Conservation (phyloP, 306 rosid species). For the Hippophae tibetana region DNA sequence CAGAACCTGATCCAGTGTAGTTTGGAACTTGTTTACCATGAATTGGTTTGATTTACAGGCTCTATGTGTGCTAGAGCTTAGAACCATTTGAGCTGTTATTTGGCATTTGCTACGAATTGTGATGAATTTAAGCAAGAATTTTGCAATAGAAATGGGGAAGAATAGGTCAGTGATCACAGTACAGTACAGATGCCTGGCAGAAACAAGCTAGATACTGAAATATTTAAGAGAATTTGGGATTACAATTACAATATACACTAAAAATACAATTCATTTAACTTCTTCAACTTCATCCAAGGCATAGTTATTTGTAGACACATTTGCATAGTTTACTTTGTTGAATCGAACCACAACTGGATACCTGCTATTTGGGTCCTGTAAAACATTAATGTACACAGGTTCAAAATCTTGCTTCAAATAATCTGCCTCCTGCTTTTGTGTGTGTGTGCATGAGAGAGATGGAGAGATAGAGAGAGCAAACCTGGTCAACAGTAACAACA, state of each 20-base stretch:
- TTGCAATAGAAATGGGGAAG: constrained; percentile 5
- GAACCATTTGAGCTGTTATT: too few relatives aligned
- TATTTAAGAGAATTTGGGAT: constrained; percentile 27
- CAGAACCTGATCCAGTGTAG: too few relatives aligned
- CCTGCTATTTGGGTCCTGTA: constrained; percentile 68
- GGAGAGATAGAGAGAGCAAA: constrained; percentile 17
- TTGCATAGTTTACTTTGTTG: constrained; percentile 77
- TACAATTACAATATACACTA: constrained; percentile 32
- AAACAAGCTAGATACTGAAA: constrained; percentile 25
- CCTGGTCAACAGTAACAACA: constrained; percentile 88
- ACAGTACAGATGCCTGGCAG: constrained; percentile 33
- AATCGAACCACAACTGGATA: constrained; percentile 86
- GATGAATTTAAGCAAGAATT: constrained; percentile 4
- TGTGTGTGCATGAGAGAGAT: neutral
- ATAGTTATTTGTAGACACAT: constrained; percentile 82
- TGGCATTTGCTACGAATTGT: too few relatives aligned
- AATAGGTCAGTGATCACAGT: constrained; percentile 29
- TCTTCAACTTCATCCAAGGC: constrained; percentile 81
- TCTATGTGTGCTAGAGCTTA: too few relatives aligned
- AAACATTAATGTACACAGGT: neutral
- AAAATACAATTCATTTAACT: constrained; percentile 34
- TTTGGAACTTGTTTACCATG: too few relatives aligned
- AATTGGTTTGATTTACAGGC: too few relatives aligned
- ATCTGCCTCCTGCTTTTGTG: neutral
- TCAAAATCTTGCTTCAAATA: neutral